A percentile compares a stretch with the other conserved stretches of the same genome.
Conservation (phyloP, 1,284 basidiomycete genomes). For the Trichosporon sp. region DNA sequence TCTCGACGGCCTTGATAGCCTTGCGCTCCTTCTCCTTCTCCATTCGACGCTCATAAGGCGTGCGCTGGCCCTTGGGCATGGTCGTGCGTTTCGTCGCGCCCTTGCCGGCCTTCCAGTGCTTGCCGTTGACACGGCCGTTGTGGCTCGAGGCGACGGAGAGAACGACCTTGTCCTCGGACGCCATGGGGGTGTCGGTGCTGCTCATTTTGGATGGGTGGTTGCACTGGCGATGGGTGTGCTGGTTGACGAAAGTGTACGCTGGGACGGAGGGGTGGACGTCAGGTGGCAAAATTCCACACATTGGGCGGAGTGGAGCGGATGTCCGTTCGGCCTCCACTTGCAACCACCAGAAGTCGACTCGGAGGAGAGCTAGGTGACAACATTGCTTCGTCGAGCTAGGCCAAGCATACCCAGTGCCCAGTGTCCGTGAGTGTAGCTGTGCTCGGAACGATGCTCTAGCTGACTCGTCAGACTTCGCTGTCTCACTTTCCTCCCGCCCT, state of each 20-base stretch:
- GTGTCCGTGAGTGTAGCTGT: no score
- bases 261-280: background rate
- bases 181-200: background rate
- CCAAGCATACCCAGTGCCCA: no score
- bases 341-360: background rate
- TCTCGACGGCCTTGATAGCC: constrained; percentile 52
- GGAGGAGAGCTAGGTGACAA: no score
- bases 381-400: no score
- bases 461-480: no score
- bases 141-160: constrained; percentile 37
- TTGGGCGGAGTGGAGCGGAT: background rate
- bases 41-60: constrained; percentile 49
- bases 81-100: constrained; percentile 47
- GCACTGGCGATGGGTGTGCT: background rate
- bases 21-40: constrained; percentile 48
- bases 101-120: constrained; percentile 54
- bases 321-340: background rate
- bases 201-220: background rate
- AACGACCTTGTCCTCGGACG: background rate
- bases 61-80: constrained; percentile 47
- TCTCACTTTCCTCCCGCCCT: no score
- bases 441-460: no score
- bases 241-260: background rate
- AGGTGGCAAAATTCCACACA: background rate
- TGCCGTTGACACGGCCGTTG: constrained; percentile 50